These are phyloP conservation scores for Coleophoma eucalyptorum DNA, from an alignment of 2,329 filamentous ascomycete species.

Conservation along the genomic window DNA sequence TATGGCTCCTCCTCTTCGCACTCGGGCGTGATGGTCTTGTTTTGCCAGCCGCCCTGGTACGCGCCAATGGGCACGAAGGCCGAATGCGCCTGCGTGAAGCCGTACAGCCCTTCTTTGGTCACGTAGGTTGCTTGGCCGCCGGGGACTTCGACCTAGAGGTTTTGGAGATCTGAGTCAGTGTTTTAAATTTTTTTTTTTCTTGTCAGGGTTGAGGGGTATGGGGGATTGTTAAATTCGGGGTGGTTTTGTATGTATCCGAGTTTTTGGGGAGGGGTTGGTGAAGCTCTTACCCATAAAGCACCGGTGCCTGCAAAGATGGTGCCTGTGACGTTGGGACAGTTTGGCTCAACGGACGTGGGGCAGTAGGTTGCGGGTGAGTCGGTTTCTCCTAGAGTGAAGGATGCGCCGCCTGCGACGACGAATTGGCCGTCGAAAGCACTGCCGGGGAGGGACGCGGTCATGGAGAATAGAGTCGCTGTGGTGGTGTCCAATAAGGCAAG, in stretches of 20 bases:
- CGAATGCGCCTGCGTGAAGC: constrained; percentile 54
- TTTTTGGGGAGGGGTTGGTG: not conserved
- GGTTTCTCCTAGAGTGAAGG: constrained; percentile 45
- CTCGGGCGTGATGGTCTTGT: constrained; percentile 19
- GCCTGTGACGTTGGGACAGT: constrained; percentile 10
- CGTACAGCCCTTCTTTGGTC: constrained; percentile 45
- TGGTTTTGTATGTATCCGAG: not conserved
- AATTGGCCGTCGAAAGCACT: constrained; percentile 36
- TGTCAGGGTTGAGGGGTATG: not conserved
- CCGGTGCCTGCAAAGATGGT: constrained; percentile 8
- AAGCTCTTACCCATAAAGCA: constrained; percentile 7
- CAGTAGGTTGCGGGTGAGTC: constrained; percentile 40
- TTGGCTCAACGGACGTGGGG: constrained; percentile 25
- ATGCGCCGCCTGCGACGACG: constrained; percentile 41
- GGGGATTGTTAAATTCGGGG: not conserved
- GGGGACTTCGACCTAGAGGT: constrained; percentile 46
- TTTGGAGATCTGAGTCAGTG: not conserved
- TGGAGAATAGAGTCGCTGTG: constrained; percentile 30
- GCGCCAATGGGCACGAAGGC: constrained; percentile 46
- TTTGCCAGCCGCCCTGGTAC: constrained; percentile 41
- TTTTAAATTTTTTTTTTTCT: not conserved
- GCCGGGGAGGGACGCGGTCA: constrained; percentile 30
- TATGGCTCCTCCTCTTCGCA: not conserved
- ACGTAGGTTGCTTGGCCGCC: constrained; percentile 62
- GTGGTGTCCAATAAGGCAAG: constrained; percentile 1